Evolutionary conservation across 495 filamentous ascomycete genomes (phyloP).

Genomic region (Aspergillus conjunctus): DNA sequence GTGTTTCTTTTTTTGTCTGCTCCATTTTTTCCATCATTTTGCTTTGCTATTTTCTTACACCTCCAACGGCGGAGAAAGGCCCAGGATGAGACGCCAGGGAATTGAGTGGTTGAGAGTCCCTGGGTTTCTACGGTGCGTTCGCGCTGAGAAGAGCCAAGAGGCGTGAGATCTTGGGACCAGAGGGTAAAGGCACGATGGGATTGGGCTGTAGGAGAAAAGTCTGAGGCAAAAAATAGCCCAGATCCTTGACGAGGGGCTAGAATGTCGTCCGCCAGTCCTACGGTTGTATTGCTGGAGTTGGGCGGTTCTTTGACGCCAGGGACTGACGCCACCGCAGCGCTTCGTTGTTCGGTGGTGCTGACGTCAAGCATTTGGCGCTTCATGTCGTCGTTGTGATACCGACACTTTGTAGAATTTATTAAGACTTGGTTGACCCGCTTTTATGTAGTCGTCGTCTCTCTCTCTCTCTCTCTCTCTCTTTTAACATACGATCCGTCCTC

Average conservation of each 20-base stretch:
- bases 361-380: slow-evolving; percentile 23
- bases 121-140: slow-evolving; percentile 11
- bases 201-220: slow-evolving; percentile 7
- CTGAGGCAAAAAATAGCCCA: neutral
- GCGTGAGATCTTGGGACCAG: neutral
- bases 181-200: slow-evolving; percentile 3
- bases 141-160: neutral
- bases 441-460: neutral
- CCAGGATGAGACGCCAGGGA: slow-evolving; percentile 5
- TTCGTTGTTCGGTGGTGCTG: slow-evolving; percentile 20
- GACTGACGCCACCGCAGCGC: slow-evolving; percentile 18
- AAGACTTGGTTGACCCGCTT: neutral
- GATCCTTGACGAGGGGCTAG: neutral
- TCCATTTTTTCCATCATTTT: neutral
- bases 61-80: neutral
- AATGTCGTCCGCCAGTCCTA: neutral
- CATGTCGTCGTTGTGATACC: too few species aligned
- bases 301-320: slow-evolving; percentile 20
- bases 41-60: neutral
- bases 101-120: slow-evolving; percentile 2
- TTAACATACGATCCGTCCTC: neutral
- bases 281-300: neutral
- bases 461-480: neutral
- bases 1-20: slow-evolving; percentile 11
- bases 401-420: slow-evolving; percentile 7